Base-by-base conservation (phyloP, 176 grass and related monocot genomes). In the Luzula sylvatica region DNA sequence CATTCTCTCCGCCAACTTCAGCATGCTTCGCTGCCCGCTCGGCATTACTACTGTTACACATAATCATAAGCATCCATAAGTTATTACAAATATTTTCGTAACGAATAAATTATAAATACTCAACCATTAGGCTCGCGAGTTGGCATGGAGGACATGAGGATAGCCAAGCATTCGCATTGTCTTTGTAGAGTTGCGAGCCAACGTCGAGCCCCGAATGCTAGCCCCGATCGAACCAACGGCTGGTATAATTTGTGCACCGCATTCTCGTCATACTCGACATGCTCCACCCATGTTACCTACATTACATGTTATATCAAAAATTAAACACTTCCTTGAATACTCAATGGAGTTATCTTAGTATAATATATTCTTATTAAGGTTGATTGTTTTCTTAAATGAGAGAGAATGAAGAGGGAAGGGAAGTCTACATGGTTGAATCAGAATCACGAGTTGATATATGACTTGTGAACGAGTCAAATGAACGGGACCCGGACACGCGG, bases 261-360 rank as follows among this genome's bases (percentile, higher is more conserved):
- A 22, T 66, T 44, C 53, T 96, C 90, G 43, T 89, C 84, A 72
- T 88, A 86, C 67, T 96, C 90, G 25, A 72, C 66, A 77, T 96
- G 84, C 70, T 96, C 90, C 18, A 96, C 77, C 90, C 90, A 96
- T 39, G 80, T 96, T 67, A 96, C 84, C 90, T 96, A 81, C 65
- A 71, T 42, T n/a, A 35, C 30, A 32, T 32, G 30, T 35, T 35
- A 35, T 35, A 35, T 35, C 30, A 35, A 35, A 9, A 9, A 35
- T 35, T 3, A 32, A 35, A 2, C 30, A 1, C 30, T 35, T 35
- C 30, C 9, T 35, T 35, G 30, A 35, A 35, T 35, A n/a, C 9
- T 35, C 30, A 35, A 35, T 35, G 30, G 30, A 35, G 7, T 35
- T 35, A 35, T n/a, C n/a, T n/a, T n/a, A 35, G 9, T 35, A 35